Evolutionary conservation across 2,329 filamentous ascomycete species (phyloP).

Genomic region (Cercospora berteroae): DNA sequence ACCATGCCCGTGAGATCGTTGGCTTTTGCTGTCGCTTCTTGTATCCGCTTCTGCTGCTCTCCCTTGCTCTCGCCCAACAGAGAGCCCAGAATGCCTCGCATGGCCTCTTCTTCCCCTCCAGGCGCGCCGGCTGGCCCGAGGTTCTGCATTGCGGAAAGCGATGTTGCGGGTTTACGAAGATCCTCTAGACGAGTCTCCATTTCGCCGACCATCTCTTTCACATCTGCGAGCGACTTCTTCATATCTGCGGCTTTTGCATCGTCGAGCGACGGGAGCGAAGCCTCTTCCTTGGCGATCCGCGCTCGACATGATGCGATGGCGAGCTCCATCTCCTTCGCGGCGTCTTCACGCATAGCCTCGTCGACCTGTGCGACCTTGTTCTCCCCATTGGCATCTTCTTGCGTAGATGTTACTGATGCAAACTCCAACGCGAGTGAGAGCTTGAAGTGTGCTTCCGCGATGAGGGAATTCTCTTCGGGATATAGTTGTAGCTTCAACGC

Average conservation of each 20-base stretch:
- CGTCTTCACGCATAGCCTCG: slow-evolving; percentile 68
- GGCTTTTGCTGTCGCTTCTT: slow-evolving; percentile 70
- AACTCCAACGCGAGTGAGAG: slow-evolving; percentile 94
- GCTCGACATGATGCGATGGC: slow-evolving; percentile 71
- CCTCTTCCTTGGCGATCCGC: slow-evolving; percentile 68
- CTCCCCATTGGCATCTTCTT: slow-evolving; percentile 44
- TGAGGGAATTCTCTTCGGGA: slow-evolving; percentile 73
- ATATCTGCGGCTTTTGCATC: slow-evolving; percentile 61
- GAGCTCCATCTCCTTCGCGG: slow-evolving; percentile 66
- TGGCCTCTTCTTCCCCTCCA: slow-evolving; percentile 42
- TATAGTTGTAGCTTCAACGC: slow-evolving; percentile 76
- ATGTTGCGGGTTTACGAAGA: slow-evolving; percentile 62
- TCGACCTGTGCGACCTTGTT: slow-evolving; percentile 54
- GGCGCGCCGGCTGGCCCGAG: slow-evolving; percentile 50
- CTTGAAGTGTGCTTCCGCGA: slow-evolving; percentile 96
- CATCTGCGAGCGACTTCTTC: slow-evolving; percentile 64
- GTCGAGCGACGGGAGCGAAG: slow-evolving; percentile 56
- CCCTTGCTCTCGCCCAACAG: slow-evolving; percentile 61
- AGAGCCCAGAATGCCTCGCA: slow-evolving; percentile 63
- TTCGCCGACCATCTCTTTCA: slow-evolving; percentile 74
- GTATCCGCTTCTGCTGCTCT: slow-evolving; percentile 62
- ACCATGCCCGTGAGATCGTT: slow-evolving; percentile 73
- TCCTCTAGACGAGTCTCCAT: slow-evolving; percentile 76
- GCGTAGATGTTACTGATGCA: slow-evolving; percentile 67
- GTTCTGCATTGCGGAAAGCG: slow-evolving; percentile 48